Base-by-base conservation (phyloP, 2,329 filamentous ascomycete genomes). In the Aspergillus vadensis region DNA sequence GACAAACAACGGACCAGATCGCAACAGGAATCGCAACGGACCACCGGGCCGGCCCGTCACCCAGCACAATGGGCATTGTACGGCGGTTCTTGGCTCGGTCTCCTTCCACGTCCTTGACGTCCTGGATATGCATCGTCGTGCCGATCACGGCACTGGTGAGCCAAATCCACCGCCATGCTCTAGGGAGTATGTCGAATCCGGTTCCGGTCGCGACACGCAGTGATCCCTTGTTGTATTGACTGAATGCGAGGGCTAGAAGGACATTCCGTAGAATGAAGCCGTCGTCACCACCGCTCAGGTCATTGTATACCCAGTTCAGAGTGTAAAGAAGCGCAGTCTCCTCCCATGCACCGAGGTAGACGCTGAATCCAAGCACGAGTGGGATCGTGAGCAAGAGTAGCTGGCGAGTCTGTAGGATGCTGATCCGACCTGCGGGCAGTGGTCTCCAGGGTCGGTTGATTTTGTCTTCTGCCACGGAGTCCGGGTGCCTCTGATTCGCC, bases 231-330 rank as follows among this genome's bases (percentile, higher is more conserved):
- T 50, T 30, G 25, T 50, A 50, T 30, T 30, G 47, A 8, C 15
- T n/a, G 25, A 30, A 50, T 3, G 47, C 47, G 9, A 50, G 6
- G 7, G 61, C 58, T 14, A 65, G 56, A n/a, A 68, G 74, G 70
- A 12, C 15, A 6, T 50, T 50, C 4, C 47, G 47, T 1, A 50
- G 23, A 7, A 50, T 27, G 44, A 25, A 49, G 2, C 44, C 44
- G 25, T 69, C 64, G 21, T 73, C 72, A 3, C 66, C 70, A 2
- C 73, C 74, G 3, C 63, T 55, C 1, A 76, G 64, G 56, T 81
- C 79, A 60, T 81, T 81, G 67, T 81, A 81, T 53, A 77, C 63
- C 71, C 74, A 79, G 0, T 70, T 75, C 50, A 75, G 39, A 7
- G 72, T 32, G 53, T 74, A 56, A 25, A 80, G 60, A 12, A 75